phyloP scores from a whole-genome alignment of 495 filamentous ascomycete genomes.

The Neurospora terricola region DNA sequence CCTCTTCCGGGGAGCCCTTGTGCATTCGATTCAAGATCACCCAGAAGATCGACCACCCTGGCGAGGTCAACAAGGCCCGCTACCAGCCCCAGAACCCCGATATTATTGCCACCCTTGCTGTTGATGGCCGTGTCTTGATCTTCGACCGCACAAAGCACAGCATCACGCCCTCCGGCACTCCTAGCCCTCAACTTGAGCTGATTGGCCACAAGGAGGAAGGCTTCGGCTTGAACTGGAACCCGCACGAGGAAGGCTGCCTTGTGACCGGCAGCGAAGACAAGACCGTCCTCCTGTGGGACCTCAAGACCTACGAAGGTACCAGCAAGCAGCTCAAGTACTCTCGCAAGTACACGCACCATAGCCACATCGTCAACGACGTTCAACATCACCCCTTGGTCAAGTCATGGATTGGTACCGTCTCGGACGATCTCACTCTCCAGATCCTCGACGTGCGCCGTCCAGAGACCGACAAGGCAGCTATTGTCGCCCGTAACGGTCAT shows the following conservation, averaged over 20 bases:
- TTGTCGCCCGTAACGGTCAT: conserved; percentile 59
- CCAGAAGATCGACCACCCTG: conserved; percentile 93
- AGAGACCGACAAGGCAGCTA: conserved; percentile 51
- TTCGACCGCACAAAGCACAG: conserved; percentile 95
- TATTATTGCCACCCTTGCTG: conserved; percentile 88
- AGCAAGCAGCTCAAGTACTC: conserved; percentile 60
- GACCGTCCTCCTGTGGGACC: conserved; percentile 86
- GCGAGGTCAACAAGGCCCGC: conserved; percentile 96
- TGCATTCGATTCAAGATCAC: conserved; percentile 77
- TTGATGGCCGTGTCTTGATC: conserved; percentile 77
- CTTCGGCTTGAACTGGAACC: conserved; percentile 92
- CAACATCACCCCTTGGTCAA: conserved; percentile 80
- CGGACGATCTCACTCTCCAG: conserved; percentile 88
- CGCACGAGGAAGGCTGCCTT: conserved; percentile 69
- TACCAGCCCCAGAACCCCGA: conserved; percentile 98
- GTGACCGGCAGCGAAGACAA: conserved; percentile 84
- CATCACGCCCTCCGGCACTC: conserved; percentile 55
- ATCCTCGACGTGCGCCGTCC: conserved; percentile 72
- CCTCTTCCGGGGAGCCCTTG: conserved; percentile 33
- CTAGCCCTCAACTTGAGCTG: conserved; percentile 74
- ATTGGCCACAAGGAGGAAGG: conserved; percentile 82
- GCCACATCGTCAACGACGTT: conserved; percentile 89
- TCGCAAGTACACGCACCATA: conserved; percentile 77
- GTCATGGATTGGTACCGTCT: conserved; percentile 81
- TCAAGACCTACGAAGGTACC: conserved; percentile 53